These are phyloP conservation scores for Trametes pubescens DNA, from an alignment of 1,284 basidiomycete species.

Conservation along the genomic window DNA sequence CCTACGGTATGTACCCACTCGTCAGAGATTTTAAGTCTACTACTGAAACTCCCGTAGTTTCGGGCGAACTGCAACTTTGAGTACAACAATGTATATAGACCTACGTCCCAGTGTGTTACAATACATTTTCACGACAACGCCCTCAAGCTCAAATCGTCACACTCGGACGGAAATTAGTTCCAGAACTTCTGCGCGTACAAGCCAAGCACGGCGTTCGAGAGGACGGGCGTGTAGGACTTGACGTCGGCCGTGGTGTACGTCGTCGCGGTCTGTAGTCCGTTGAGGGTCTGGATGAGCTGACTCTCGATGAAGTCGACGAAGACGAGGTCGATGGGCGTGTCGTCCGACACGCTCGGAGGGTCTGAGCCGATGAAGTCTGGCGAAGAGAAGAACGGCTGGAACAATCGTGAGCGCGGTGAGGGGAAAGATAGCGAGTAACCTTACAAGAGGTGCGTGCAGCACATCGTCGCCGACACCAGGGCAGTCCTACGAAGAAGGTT, in stretches of 20 bases:
- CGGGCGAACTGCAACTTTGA: too few relatives aligned
- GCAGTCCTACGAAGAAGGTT: conserved; percentile 55
- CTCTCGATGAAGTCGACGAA: conserved; percentile 73
- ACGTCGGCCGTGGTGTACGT: conserved; percentile 62
- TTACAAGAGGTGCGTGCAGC: conserved; percentile 58
- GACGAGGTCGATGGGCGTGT: conserved; percentile 69
- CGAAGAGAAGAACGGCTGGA: conserved; percentile 53
- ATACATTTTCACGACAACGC: too few relatives aligned
- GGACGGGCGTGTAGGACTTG: conserved; percentile 56
- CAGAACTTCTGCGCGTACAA: conserved; percentile 67
- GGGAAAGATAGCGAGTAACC: not conserved
- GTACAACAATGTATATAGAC: too few relatives aligned
- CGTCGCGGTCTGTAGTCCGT: conserved; percentile 58
- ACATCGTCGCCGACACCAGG: conserved; percentile 78
- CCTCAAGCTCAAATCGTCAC: too few relatives aligned
- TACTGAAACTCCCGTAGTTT: too few relatives aligned
- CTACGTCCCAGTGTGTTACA: too few relatives aligned
- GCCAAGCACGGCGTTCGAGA: conserved; percentile 61
- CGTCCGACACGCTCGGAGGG: conserved; percentile 56
- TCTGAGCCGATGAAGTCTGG: conserved; percentile 70
- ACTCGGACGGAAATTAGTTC: conserved; percentile 49
- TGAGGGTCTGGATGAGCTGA: conserved; percentile 62
- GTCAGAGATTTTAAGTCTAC: too few relatives aligned
- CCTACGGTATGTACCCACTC: too few relatives aligned
- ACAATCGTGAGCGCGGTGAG: not conserved